Evolutionary conservation across 2,329 filamentous ascomycete genomes (phyloP), one percentile per base, ranked within the genome.

Genomic region (Dactylellina parvicollis): DNA sequence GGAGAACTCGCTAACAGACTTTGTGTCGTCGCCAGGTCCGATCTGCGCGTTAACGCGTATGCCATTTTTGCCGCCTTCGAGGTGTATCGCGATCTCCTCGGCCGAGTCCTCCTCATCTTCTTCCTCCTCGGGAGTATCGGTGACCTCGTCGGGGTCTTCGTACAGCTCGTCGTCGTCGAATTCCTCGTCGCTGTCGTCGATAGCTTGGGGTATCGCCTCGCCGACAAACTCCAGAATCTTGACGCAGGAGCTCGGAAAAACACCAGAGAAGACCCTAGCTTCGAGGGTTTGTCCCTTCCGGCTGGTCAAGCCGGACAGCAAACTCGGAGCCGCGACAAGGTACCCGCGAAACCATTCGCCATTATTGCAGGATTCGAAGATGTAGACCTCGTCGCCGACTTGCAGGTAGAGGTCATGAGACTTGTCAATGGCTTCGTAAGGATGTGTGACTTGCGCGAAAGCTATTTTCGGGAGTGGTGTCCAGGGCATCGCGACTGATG

Each of bases 371-470:
- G 94, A 96, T 82, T 98, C 92, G 80, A 99, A 97, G 77, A 99
- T 96, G 83, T 99, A 99, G 76, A 99, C 85, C 82, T 99, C 95
- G 86, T 99, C 95, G 80, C 95, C 95, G 76, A 99, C 92, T 82
- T 99, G 93, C 80, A 99, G 89, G 8, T 96, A 95, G 18, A 99
- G 88, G 82, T 99, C 95, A 56, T 73, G 69, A 80, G 92, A 91
- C 60, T 92, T 88, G 76, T 89, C 89, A 72, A 91, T 89, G 73
- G 95, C 91, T 78, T 90, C 86, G 83, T 99, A 99, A 36, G 95
- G 95, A 81, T 93, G 96, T 77, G 90, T 93, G 84, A 94, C 95
- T 82, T 99, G 91, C 78, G 94, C 96, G 85, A 98, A 99, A 80
- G 93, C 95, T 84, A 99, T 97, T 79, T 92, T 91, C 82, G 93